phyloP scores from a whole-genome alignment of 2,329 filamentous ascomycete species.

The Chaetomium strumarium region DNA sequence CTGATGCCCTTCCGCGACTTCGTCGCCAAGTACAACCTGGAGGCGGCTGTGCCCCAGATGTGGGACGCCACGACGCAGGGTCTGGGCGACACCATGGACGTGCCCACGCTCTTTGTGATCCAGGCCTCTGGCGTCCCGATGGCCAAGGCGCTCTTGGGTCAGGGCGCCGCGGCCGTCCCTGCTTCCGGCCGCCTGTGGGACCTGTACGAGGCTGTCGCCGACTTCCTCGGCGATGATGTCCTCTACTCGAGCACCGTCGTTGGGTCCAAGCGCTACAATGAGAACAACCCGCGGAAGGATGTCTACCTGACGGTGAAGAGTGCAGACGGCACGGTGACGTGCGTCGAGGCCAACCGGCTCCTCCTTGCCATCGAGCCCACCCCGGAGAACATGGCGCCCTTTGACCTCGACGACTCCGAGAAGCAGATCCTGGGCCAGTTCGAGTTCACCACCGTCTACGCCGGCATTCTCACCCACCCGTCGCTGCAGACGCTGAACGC shows the following conservation, averaged over 20 bases:
- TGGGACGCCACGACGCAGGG: conserved; percentile 19
- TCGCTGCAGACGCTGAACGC: conserved; percentile 15
- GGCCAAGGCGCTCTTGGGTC: conserved; percentile 29
- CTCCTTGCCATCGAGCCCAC: conserved; percentile 33
- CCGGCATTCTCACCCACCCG: conserved; percentile 18
- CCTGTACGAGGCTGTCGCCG: conserved; percentile 35
- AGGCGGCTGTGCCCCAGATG: conserved; percentile 16
- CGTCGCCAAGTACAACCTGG: conserved; percentile 21
- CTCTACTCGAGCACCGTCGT: conserved; percentile 33
- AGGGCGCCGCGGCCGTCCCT: conserved; percentile 29
- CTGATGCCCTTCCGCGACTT: conserved; percentile 22
- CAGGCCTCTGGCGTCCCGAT: conserved; percentile 25
- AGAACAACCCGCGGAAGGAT: background rate
- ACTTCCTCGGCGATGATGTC: conserved; percentile 32
- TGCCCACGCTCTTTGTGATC: conserved; percentile 15
- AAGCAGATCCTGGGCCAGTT: conserved; percentile 10
- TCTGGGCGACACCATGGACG: conserved; percentile 16
- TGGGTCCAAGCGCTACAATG: conserved; percentile 15
- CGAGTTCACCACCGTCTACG: conserved; percentile 18
- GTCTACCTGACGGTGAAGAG: conserved; percentile 9
- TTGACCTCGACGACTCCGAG: conserved; percentile 27
- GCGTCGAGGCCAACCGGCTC: conserved; percentile 30
- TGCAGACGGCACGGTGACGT: conserved; percentile 11
- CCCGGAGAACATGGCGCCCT: conserved; percentile 26
- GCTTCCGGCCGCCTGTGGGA: conserved; percentile 34